A percentile compares a stretch with the other conserved stretches of the same genome.
These are phyloP conservation scores for Ligustrum vulgare DNA, from an alignment of 257 asterid species.

Conservation along the genomic window DNA sequence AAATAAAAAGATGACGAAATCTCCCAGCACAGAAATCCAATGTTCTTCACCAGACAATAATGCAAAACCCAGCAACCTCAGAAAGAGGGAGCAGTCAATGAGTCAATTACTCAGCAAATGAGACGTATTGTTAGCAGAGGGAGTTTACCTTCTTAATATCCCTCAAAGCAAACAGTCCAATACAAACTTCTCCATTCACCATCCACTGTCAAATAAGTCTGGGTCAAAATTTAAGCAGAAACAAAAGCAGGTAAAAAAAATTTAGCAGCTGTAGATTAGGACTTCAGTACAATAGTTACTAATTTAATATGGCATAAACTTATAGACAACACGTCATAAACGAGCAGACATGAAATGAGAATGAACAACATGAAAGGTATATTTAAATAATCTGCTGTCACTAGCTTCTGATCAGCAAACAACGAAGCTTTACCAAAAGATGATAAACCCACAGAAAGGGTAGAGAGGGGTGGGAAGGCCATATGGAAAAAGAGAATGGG, in stretches of 20 bases:
- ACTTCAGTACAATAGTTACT: not conserved
- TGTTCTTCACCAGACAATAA: not conserved
- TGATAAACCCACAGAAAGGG: not conserved
- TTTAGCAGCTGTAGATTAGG: slow-evolving; percentile 16
- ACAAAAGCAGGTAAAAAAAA: not conserved
- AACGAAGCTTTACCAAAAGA: not conserved
- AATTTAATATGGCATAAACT: not conserved
- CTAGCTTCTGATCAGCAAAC: not conserved
- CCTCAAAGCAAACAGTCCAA: slow-evolving; percentile 46
- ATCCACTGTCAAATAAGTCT: slow-evolving; percentile 67
- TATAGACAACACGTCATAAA: not conserved
- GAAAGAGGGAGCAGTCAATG: not conserved
- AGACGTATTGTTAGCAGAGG: not conserved
- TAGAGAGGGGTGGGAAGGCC: not conserved
- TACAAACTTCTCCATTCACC: slow-evolving; percentile 94
- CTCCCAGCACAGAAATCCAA: not conserved
- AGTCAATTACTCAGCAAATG: not conserved
- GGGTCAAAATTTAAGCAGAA: slow-evolving; percentile 9
- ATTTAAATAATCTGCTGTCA: not conserved
- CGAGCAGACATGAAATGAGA: not conserved
- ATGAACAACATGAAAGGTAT: not conserved
- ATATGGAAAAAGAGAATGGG: not conserved
- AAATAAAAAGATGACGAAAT: not conserved
- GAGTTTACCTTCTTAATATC: slow-evolving; percentile 13
- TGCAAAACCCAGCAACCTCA: not conserved